Conservation (phyloP, 257 asterid genomes). For the Vinca minor region DNA sequence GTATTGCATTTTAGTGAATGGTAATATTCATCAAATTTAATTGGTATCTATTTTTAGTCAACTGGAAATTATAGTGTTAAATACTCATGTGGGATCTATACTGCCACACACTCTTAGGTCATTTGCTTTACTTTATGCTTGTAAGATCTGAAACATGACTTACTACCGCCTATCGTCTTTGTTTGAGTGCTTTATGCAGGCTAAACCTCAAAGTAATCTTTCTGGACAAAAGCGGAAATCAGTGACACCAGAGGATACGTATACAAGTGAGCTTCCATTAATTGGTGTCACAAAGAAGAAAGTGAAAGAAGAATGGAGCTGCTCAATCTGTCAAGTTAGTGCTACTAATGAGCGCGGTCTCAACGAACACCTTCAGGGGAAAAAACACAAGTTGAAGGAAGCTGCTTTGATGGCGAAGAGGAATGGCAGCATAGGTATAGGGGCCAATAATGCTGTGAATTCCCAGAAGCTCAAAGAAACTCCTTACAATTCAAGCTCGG, state of each 20-base stretch:
- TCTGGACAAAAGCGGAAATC: not conserved
- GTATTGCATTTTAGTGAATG: not conserved
- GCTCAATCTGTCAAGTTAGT: conserved; percentile 48
- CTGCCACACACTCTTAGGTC: not conserved
- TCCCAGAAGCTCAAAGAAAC: conserved; percentile 1
- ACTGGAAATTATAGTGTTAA: not conserved
- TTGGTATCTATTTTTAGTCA: not conserved
- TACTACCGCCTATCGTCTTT: not conserved
- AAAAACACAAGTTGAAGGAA: conserved; percentile 52
- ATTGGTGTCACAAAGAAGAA: conserved; percentile 26
- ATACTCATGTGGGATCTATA: not conserved
- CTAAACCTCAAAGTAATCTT: not conserved
- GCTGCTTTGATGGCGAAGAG: conserved; percentile 25
- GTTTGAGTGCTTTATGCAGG: conserved; percentile 9
- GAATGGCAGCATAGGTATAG: conserved; percentile 27
- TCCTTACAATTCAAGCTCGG: conserved; percentile 3
- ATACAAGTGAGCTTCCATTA: not conserved
- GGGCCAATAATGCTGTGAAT: conserved; percentile 19
- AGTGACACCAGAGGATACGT: not conserved
- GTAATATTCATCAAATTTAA: not conserved
- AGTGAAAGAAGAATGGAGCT: conserved; percentile 36
- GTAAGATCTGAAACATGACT: not conserved
- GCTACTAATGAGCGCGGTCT: conserved; percentile 30
- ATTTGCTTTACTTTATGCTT: not conserved
- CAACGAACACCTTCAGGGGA: conserved; percentile 44